phyloP scores from a whole-genome alignment of 139 green algal genomes.

The Chlorella sp. region DNA sequence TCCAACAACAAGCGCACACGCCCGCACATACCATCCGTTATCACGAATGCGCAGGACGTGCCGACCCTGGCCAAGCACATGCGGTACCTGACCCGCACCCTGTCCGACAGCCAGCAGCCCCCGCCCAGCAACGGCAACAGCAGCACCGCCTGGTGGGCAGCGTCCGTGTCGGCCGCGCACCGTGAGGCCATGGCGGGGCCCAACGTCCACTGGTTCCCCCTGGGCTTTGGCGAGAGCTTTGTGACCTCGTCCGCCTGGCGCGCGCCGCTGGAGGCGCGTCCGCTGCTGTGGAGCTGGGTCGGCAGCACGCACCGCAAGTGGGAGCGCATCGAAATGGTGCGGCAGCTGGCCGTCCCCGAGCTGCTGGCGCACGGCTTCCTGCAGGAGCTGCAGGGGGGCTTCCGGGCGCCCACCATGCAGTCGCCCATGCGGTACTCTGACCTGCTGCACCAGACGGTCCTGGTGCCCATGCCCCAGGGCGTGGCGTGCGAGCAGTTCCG shows the following conservation, averaged over 20 bases:
- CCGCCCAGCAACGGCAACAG: too few relatives aligned
- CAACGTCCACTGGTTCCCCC: not conserved
- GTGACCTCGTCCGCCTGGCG: not conserved
- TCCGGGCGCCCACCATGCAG: not conserved
- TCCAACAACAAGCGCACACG: too few relatives aligned
- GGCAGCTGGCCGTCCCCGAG: not conserved
- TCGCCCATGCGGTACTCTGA: not conserved
- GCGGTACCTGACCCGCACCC: too few relatives aligned
- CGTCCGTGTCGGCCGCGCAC: too few relatives aligned
- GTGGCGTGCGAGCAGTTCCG: not conserved
- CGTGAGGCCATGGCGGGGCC: not conserved
- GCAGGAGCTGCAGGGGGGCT: not conserved
- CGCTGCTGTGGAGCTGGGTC: not conserved
- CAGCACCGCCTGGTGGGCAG: too few relatives aligned
- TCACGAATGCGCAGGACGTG: too few relatives aligned
- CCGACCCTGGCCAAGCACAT: too few relatives aligned
- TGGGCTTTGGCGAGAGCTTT: not conserved
- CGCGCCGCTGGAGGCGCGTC: not conserved
- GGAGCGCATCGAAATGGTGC: not conserved
- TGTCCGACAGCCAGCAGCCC: too few relatives aligned
- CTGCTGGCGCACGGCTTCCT: not conserved
- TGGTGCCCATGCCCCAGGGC: not conserved
- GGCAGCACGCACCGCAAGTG: not conserved
- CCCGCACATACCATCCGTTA: too few relatives aligned
- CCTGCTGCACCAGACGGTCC: not conserved